Evolutionary conservation across 306 rosid genomes (phyloP), one percentile per base, ranked within the genome.

Genomic region (Cucurbita pepo): DNA sequence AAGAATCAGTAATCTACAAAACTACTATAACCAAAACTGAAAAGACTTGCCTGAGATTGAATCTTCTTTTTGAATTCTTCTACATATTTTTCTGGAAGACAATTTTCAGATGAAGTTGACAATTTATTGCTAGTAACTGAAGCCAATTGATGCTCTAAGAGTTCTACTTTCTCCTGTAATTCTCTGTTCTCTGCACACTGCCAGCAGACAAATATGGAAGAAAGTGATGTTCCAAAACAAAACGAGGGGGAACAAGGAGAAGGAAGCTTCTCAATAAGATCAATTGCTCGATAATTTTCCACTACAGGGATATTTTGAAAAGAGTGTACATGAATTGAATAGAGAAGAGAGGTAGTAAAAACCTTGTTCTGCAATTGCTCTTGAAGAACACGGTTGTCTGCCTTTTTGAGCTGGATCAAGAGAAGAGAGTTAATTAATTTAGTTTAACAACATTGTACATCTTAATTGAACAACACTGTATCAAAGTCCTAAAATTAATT

Each of bases 341-440:
- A 7, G 63, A 15, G 34, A 43, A 22, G 18, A 55, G 62, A 66
- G 19, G 40, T 71, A 15, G 74, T 58, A 77, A 65, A 71, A 16
- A 89, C 99, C 96, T 89, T 95, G 82, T 88, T 84, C 78, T 89
- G 85, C 79, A 95, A 86, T 79, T 95, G 97, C 64, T 95, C 97
- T 81, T 95, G 96, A 60, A 95, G 99, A 48, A 95, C 85, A 48
- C 97, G 97, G 64, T 95, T 91, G 83, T 95, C 99, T 8, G 99
- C 97, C 34, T 97, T 88, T 85, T 89, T 91, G 79, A 95, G 81
- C 99, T 95, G 84, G 77, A 82, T 36, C 18, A 61, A 36, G 48
- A 75, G 50, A 48, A 47, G n/a, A n/a, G 60, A 47, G 30, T 18
- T 25, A 0, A 30, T 30, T 30, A 30, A 30, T 30, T 30, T 30